Percentiles rank a stretch among this genome's conserved stretches.
Evolutionary conservation across 2,329 filamentous ascomycete species (phyloP).

Genomic region (Cercospora sesami): DNA sequence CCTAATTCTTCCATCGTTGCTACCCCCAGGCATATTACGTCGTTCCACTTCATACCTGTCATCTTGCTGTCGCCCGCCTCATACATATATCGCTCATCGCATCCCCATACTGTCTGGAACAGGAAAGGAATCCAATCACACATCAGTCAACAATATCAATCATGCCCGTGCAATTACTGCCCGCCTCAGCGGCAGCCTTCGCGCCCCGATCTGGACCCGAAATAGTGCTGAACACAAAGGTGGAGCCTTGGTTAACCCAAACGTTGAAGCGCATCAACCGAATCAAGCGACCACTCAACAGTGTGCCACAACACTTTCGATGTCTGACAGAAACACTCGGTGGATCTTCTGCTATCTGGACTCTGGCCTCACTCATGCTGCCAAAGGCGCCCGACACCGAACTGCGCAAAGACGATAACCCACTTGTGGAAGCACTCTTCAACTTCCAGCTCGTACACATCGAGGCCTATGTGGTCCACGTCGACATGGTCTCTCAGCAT

Average conservation of each 20-base stretch:
- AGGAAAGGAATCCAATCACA: conserved; percentile 20
- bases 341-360: conserved; percentile 89
- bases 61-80: conserved; percentile 27
- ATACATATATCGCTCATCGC: conserved; percentile 35
- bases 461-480: conserved; percentile 96
- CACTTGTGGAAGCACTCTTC: conserved; percentile 80
- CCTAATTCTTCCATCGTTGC: conserved; percentile 35
- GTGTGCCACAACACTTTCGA: conserved; percentile 89
- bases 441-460: conserved; percentile 92
- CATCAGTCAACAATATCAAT: conserved; percentile 35
- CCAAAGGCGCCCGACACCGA: conserved; percentile 85
- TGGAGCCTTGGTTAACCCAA: conserved; percentile 94
- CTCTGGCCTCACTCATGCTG: conserved; percentile 86
- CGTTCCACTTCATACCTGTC: conserved; percentile 28
- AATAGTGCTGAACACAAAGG: conserved; percentile 86
- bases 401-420: conserved; percentile 76
- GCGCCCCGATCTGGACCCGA: conserved; percentile 91
- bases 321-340: conserved; percentile 95
- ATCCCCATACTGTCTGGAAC: conserved; percentile 28
- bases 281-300: conserved; percentile 96
- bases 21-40: conserved; percentile 33
- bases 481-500: conserved; percentile 97
- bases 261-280: conserved; percentile 96
- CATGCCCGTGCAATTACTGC: conserved; percentile 92
- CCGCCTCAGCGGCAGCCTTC: conserved; percentile 94